These are phyloP conservation scores for Phytophthora europaea DNA, from an alignment of 352 stramenopile genomes.

Conservation along the genomic window DNA sequence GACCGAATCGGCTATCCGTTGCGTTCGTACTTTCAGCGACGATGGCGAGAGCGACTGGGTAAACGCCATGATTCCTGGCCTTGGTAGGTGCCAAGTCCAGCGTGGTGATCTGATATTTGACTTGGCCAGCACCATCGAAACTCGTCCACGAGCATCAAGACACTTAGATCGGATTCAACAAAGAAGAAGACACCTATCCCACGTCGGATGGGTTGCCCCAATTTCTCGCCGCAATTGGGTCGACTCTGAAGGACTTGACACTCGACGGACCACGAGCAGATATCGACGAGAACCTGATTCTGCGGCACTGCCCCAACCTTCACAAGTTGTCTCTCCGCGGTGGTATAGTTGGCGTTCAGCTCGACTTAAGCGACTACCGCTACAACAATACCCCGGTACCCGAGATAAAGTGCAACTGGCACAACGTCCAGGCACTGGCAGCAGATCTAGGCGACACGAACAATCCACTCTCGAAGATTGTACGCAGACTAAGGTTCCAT, in stretches of 20 bases:
- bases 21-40: too few species aligned
- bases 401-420: not conserved
- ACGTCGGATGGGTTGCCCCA: not conserved
- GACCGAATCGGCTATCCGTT: not conserved
- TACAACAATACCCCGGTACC: not conserved
- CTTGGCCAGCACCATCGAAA: not conserved
- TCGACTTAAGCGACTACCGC: not conserved
- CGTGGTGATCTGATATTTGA: not conserved
- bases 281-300: not conserved
- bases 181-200: not conserved
- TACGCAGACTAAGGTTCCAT: not conserved
- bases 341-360: not conserved
- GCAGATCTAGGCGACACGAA: not conserved
- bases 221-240: not conserved
- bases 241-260: not conserved
- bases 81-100: not conserved
- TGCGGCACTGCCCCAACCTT: not conserved
- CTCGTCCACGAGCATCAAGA: not conserved
- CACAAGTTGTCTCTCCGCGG: not conserved
- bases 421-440: not conserved
- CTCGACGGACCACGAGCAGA: not conserved
- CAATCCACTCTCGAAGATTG: not conserved
- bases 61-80: not conserved
- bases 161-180: not conserved
- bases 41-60: not conserved